Conservation (phyloP, 352 stramenopile species). For the Phytopythium kandeliae region DNA sequence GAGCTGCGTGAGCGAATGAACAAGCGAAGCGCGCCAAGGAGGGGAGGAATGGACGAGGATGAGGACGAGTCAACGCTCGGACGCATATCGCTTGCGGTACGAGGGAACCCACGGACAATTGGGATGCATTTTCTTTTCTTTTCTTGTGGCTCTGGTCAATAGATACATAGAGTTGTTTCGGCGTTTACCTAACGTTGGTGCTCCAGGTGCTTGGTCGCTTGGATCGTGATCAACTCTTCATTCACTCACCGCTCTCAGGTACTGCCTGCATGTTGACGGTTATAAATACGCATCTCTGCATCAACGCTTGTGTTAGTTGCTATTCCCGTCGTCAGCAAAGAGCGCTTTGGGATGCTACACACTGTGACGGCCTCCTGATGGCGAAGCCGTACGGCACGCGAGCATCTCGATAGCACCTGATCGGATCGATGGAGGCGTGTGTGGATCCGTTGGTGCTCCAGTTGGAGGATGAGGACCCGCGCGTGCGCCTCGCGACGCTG, state of each 20-base stretch:
- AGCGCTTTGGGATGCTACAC: neutral
- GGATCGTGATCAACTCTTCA: neutral
- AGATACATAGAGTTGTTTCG: conserved; percentile 4
- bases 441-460: conserved; percentile 77
- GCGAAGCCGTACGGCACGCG: neutral
- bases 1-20: neutral
- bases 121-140: conserved; percentile 1
- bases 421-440: conserved; percentile 29
- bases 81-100: neutral
- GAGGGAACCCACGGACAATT: neutral
- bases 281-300: no score
- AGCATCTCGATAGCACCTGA: conserved; percentile 1
- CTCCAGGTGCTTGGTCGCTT: neutral
- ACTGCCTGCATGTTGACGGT: neutral
- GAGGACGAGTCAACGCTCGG: neutral
- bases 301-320: neutral
- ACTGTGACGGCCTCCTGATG: neutral
- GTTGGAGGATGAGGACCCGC: conserved; percentile 65
- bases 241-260: no score
- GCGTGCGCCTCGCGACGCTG: conserved; percentile 44
- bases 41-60: no score
- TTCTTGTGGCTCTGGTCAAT: conserved; percentile 3
- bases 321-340: neutral
- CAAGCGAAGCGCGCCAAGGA: no score
- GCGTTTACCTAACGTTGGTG: neutral